Percentiles rank a stretch among this genome's conserved stretches.
These are phyloP conservation scores for Ogataea zsoltii DNA, from an alignment of 805 yeast species.

Conservation along the genomic window DNA sequence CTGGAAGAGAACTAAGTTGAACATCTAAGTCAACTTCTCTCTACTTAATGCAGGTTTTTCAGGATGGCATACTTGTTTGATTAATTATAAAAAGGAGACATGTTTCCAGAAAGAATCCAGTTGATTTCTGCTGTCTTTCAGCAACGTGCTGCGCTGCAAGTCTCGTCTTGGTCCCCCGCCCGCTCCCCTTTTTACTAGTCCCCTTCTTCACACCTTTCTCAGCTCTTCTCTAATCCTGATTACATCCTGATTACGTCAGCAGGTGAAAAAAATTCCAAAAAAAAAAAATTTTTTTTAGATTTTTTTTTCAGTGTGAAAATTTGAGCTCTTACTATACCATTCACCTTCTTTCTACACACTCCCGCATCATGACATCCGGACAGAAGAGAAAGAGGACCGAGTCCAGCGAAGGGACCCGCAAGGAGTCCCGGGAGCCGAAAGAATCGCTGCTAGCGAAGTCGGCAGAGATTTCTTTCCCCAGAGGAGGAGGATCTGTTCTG, in stretches of 20 bases:
- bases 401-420: constrained; percentile 23
- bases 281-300: neutral
- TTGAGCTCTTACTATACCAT: neutral
- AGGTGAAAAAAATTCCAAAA: neutral
- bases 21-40: constrained; percentile 60
- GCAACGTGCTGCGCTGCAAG: too few relatives aligned
- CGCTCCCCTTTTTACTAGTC: too few relatives aligned
- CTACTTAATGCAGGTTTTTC: constrained; percentile 1
- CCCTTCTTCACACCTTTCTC: too few relatives aligned
- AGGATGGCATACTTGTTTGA: constrained; percentile 5
- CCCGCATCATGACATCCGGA: constrained; percentile 5
- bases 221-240: too few relatives aligned
- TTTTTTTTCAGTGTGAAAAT: constrained; percentile 1
- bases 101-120: too few relatives aligned
- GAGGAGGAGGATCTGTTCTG: constrained; percentile 90
- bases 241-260: constrained; percentile 1
- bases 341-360: neutral
- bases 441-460: constrained; percentile 27
- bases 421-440: constrained; percentile 21
- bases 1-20: constrained; percentile 99
- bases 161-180: too few relatives aligned
- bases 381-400: constrained; percentile 53
- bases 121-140: too few relatives aligned
- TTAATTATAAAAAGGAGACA: too few relatives aligned
- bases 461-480: constrained; percentile 73